A percentile compares a stretch with the other conserved stretches of the same genome.
These are phyloP conservation scores for Obelidium mucronatum DNA, from an alignment of 192 early-diverging fungal genomes.

Conservation along the genomic window DNA sequence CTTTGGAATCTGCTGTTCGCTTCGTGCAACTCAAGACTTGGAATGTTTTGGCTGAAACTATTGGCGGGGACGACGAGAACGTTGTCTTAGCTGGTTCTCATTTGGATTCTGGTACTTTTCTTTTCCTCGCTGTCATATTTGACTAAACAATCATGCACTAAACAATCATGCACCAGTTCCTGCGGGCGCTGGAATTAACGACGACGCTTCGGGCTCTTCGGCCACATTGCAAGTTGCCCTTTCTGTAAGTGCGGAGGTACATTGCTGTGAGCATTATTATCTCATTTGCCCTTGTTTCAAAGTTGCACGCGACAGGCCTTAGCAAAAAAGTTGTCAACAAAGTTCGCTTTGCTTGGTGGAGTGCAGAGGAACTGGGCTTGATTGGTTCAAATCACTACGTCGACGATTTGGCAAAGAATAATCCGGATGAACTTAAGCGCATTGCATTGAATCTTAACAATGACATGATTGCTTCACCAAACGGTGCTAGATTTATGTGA, in stretches of 20 bases:
- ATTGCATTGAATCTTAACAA: constrained; percentile 41
- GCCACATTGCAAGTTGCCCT: constrained; percentile 51
- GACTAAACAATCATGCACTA: background rate
- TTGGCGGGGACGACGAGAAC: constrained; percentile 36
- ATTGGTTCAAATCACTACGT: constrained; percentile 53
- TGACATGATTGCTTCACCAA: constrained; percentile 48
- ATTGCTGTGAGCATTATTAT: no score
- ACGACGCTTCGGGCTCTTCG: constrained; percentile 55
- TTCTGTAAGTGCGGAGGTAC: no score
- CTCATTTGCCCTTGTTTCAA: no score
- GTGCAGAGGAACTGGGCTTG: constrained; percentile 47
- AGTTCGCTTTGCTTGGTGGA: constrained; percentile 51
- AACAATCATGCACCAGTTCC: constrained; percentile 46
- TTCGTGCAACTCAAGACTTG: constrained; percentile 31
- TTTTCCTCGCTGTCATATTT: constrained; percentile 5
- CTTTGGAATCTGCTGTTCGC: constrained; percentile 6
- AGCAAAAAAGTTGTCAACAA: constrained; percentile 42
- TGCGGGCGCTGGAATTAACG: constrained; percentile 57
- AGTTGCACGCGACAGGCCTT: constrained; percentile 39
- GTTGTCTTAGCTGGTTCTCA: constrained; percentile 51
- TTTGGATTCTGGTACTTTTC: constrained; percentile 46
- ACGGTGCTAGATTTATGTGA: constrained; percentile 38
- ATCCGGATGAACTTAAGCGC: constrained; percentile 32
- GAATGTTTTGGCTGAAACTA: constrained; percentile 49
- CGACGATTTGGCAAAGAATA: constrained; percentile 35